phyloP scores from a whole-genome alignment of 371 early-diverging fungal species.

The Choanephora cucurbitarum region DNA sequence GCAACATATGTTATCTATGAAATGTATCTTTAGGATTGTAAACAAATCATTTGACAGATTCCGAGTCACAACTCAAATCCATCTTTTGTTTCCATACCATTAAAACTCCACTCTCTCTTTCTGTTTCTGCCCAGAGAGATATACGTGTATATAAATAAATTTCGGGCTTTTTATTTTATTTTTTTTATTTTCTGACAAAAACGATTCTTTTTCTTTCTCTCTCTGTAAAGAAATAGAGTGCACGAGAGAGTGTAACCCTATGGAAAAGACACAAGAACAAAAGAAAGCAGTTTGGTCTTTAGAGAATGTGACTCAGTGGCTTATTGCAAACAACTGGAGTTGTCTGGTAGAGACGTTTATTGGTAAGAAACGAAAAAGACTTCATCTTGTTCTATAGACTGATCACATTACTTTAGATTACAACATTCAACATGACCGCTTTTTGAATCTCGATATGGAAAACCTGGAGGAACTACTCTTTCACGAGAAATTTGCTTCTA shows the following conservation, averaged over 20 bases:
- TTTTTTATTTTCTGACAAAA: too few species aligned
- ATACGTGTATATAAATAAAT: too few species aligned
- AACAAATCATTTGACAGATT: too few species aligned
- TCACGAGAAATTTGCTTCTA: conserved; percentile 4
- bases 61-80: too few species aligned
- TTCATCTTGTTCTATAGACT: not conserved
- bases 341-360: conserved; percentile 12
- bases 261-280: conserved; percentile 11
- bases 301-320: conserved; percentile 18
- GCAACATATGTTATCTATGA: too few species aligned
- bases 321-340: conserved; percentile 17
- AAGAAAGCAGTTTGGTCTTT: conserved; percentile 18
- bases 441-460: conserved; percentile 18
- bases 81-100: too few species aligned
- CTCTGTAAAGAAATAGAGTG: too few species aligned
- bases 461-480: conserved; percentile 13
- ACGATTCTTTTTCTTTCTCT: too few species aligned
- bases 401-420: conserved; percentile 6
- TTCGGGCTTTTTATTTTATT: too few species aligned
- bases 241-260: conserved; percentile 5
- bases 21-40: too few species aligned
- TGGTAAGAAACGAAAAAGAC: conserved; percentile 6
- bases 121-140: too few species aligned
- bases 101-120: too few species aligned
- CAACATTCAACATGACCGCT: conserved; percentile 19